Evolutionary conservation across 352 stramenopile genomes (phyloP), one percentile per base, ranked within the genome.

Genomic region (Pythium coloratum): DNA sequence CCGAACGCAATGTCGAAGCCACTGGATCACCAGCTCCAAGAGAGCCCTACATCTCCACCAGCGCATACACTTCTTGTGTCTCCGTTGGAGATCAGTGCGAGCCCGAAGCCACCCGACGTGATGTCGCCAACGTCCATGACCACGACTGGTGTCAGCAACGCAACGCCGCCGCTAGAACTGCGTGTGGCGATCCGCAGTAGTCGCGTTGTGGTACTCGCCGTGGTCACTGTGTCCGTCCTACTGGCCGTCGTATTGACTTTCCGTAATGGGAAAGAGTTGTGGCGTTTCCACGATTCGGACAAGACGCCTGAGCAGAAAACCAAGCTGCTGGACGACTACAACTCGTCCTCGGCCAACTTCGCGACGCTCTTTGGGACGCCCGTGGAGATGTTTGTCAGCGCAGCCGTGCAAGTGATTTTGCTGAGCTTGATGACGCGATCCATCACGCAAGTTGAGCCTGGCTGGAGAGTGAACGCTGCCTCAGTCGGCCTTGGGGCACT

Each of bases 241-340:
- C 13, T 46, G 38, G 9, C 18, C 9, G 4, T 49, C 10, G 42
- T 49, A 7, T 26, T 49, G 3, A 49, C 42, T 3, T 26, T 49
- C 12, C 42, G 42, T 18, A 16, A 49, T 26, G 42, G 42, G 13
- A 20, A 24, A 16, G 42, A 49, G 42, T 16, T 49, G 14, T 13
- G 10, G 42, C 42, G 42, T 3, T 49, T 49, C 42, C 12, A 18
- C 42, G 42, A 26, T 16, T 49, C 42, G 12, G 42, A 49, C 14
- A 49, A 49, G 42, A 49, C 42, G 42, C 12, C 42, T 3, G 10
- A 8, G 10, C 10, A 49, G 18, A 12, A 49, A 16, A 26, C 12
- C 14, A 49, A 49, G 42, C 12, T 50, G 42, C 42, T 50, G 42
- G 42, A 50, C 18, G 42, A 50, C 42, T 50, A 50, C 42, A 50